Evolutionary conservation across 495 filamentous ascomycete genomes (phyloP).

Genomic region (Neurospora intermedia): DNA sequence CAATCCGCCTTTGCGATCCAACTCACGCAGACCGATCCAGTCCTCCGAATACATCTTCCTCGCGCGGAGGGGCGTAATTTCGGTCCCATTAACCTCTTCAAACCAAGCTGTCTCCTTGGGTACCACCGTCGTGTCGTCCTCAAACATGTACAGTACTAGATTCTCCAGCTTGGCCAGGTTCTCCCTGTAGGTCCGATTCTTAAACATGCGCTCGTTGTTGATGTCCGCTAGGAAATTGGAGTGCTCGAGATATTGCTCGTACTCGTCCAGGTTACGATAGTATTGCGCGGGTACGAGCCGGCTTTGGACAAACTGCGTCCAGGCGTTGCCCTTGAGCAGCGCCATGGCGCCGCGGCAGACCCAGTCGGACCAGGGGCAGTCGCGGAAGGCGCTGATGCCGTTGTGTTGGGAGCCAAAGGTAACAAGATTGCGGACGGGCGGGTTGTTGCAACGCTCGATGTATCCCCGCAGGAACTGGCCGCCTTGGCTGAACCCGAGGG

Average conservation of each 20-base stretch:
- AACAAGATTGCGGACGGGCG: conserved; percentile 70
- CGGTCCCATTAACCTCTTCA: conserved; percentile 66
- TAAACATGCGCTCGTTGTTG: conserved; percentile 76
- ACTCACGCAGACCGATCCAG: conserved; percentile 75
- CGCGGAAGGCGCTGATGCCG: conserved; percentile 75
- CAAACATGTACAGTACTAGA: conserved; percentile 87
- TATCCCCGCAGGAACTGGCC: conserved; percentile 94
- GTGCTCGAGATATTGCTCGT: conserved; percentile 64
- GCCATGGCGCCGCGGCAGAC: conserved; percentile 68
- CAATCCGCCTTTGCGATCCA: conserved; percentile 73
- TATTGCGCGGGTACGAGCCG: conserved; percentile 90
- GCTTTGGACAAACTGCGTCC: conserved; percentile 63
- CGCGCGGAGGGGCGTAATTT: conserved; percentile 58
- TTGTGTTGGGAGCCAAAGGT: conserved; percentile 94
- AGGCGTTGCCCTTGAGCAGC: conserved; percentile 62
- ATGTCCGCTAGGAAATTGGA: conserved; percentile 97
- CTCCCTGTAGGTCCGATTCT: conserved; percentile 64
- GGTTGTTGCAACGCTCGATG: conserved; percentile 78
- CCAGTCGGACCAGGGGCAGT: conserved; percentile 55
- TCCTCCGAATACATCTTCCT: conserved; percentile 76
- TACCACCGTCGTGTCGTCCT: conserved; percentile 72
- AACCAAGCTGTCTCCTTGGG: conserved; percentile 93
- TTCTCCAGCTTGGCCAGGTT: conserved; percentile 60
- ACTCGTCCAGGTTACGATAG: conserved; percentile 63
- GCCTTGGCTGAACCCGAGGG: conserved; percentile 88